Evolutionary conservation across 768 basidiomycete genomes (phyloP).

Genomic region (Macrolepiota albuminosa): DNA sequence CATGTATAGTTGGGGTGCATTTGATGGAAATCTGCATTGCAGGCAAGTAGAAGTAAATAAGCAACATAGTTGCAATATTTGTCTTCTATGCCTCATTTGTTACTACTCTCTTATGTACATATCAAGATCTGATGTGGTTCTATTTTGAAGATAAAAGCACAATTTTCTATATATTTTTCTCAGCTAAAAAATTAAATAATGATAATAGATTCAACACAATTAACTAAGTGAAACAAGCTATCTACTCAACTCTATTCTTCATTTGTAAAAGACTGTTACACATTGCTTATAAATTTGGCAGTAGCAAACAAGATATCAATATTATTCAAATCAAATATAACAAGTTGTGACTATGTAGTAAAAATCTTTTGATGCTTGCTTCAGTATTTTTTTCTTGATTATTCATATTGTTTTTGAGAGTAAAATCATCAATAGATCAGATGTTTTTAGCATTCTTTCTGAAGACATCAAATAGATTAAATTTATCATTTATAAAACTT

Average conservation of each 20-base stretch:
- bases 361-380: background rate
- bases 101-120: too few relatives aligned
- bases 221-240: too few relatives aligned
- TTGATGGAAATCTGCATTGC: too few relatives aligned
- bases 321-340: background rate
- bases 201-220: too few relatives aligned
- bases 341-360: background rate
- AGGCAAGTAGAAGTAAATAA: too few relatives aligned
- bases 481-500: background rate
- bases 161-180: too few relatives aligned
- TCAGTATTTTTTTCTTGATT: background rate
- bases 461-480: background rate
- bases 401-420: background rate
- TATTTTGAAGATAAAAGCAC: too few relatives aligned
- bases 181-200: too few relatives aligned
- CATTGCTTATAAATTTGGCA: background rate
- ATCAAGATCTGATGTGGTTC: too few relatives aligned
- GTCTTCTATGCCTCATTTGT: too few relatives aligned
- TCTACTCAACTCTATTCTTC: background rate
- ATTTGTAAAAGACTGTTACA: background rate
- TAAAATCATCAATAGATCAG: background rate
- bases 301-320: constrained; percentile 22
- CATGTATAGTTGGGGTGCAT: too few relatives aligned
- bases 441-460: background rate
- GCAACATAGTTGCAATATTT: too few relatives aligned